Evolutionary conservation across 1,139 yeast genomes (phyloP).

Genomic region (Taiozyma onychis): DNA sequence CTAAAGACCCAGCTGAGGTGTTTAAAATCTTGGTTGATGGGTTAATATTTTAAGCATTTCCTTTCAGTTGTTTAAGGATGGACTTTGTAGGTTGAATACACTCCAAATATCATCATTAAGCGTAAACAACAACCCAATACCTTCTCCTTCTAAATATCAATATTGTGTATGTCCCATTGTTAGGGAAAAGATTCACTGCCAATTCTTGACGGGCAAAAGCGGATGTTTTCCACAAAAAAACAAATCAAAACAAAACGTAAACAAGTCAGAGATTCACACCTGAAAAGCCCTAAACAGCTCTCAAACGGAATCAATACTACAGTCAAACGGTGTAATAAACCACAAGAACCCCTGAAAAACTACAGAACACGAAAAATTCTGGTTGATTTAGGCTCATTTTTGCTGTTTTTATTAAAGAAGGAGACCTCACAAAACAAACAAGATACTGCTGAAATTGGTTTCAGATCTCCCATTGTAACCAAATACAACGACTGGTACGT

Average conservation of each 20-base stretch:
- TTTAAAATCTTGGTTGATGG: conserved; percentile 4
- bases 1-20: conserved; percentile 7
- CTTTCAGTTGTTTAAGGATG: no score
- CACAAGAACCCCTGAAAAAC: not conserved
- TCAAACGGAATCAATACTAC: not conserved
- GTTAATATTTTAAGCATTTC: not conserved
- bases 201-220: not conserved
- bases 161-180: no score
- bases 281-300: not conserved
- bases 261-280: not conserved
- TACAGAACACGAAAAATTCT: not conserved
- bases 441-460: not conserved
- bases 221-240: not conserved
- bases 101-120: no score
- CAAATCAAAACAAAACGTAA: not conserved
- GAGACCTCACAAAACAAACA: not conserved
- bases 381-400: not conserved
- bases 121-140: no score
- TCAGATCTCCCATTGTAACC: not conserved
- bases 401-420: not conserved
- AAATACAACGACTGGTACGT: conserved; percentile 6
- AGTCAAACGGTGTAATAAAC: not conserved
- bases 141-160: no score
- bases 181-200: not conserved
- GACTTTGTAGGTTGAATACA: no score